Evolutionary conservation across 176 grass and related monocot species (phyloP), one percentile per base, ranked within the genome.

Genomic region (Poa pratensis): DNA sequence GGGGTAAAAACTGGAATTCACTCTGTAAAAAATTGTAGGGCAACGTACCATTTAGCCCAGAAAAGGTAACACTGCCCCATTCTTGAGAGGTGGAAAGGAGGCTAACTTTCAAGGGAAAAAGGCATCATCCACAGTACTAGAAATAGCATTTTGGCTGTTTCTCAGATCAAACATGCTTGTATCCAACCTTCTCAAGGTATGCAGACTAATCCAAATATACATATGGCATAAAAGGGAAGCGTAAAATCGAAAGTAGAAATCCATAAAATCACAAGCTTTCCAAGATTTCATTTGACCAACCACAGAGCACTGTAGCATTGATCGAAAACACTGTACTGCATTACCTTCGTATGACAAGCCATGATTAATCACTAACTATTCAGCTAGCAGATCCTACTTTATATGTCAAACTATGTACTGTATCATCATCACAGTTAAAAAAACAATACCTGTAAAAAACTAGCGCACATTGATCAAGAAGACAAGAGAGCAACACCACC

Each of bases 391-490:
- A 76, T 4, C 58, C 20, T 60, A 63, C 26, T 79, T 73, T 15
- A 75, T 34, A 75, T 81, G 46, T 34, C 73, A 72, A 48, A 30
- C 72, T 52, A 75, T 52, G 72, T 43, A 43, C 42, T 43, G 9
- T 9, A 77, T 28, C 30, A 80, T 86, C 39, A 58, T n/a, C n/a
- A 40, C 35, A 26, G 14, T 34, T 19, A 35, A 48, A 32, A 26
- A 66, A 66, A 49, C 42, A 71, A 76, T n/a, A 76, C 17, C 50
- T 53, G 74, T 4, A 34, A 52, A 75, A 68, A 46, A 65, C 23
- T 22, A 90, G 58, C 69, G 48, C 65, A 76, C 59, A 84, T 30
- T 75, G 81, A 90, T 87, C 76, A 87, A 90, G 76, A 90, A 90
- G 83, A 69, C 60, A 87, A 73, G 80, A 66, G 37, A 45, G 66